Evolutionary conservation across 495 filamentous ascomycete species (phyloP).

Genomic region (Trichoderma parareesei): DNA sequence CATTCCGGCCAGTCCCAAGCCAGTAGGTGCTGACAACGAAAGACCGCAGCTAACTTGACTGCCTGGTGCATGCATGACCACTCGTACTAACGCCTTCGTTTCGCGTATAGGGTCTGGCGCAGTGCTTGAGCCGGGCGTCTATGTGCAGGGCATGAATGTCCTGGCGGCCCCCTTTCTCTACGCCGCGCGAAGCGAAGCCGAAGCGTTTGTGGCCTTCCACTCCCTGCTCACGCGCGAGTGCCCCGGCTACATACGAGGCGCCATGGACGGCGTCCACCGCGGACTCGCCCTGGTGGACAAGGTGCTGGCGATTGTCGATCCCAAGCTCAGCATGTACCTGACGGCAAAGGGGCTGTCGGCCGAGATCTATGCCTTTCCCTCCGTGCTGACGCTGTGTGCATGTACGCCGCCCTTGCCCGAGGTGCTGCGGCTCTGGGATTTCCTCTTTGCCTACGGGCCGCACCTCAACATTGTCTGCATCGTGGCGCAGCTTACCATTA

Average conservation of each 20-base stretch:
- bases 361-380: slow-evolving; percentile 95
- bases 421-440: slow-evolving; percentile 95
- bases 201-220: slow-evolving; percentile 88
- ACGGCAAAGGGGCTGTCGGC: slow-evolving; percentile 79
- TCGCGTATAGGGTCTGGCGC: slow-evolving; percentile 17
- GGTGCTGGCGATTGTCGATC: slow-evolving; percentile 81
- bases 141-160: slow-evolving; percentile 99
- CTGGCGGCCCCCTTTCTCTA: slow-evolving; percentile 96
- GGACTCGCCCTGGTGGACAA: slow-evolving; percentile 86
- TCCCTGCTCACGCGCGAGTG: slow-evolving; percentile 81
- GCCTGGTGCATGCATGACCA: neutral
- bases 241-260: slow-evolving; percentile 87
- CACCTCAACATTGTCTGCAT: slow-evolving; percentile 96
- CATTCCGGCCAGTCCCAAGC: slow-evolving; percentile 7
- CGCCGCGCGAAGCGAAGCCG: slow-evolving; percentile 85
- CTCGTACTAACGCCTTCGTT: neutral
- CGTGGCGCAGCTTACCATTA: slow-evolving; percentile 87
- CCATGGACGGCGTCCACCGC: slow-evolving; percentile 95
- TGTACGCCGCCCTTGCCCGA: slow-evolving; percentile 96
- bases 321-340: slow-evolving; percentile 75
- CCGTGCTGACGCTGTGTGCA: slow-evolving; percentile 87
- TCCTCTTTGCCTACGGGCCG: slow-evolving; percentile 88
- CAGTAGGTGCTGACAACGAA: neutral
- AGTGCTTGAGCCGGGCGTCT: slow-evolving; percentile 61
- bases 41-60: neutral